These are phyloP conservation scores for Malus sieversii DNA, from an alignment of 306 rosid genomes.

Conservation along the genomic window DNA sequence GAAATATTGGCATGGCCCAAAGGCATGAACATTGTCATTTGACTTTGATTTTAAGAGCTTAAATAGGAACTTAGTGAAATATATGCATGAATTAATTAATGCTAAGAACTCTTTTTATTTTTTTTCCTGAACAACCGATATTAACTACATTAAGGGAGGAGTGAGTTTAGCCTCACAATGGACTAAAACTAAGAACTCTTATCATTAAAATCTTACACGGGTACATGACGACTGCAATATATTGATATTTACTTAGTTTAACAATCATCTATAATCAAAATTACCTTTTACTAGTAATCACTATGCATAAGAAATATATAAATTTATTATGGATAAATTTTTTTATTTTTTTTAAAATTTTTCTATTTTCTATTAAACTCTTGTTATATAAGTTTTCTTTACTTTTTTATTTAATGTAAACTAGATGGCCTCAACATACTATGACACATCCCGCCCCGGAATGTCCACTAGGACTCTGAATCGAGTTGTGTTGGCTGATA, in stretches of 20 bases:
- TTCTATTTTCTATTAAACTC: no score
- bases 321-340: no score
- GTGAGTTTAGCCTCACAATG: no score
- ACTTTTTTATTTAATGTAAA: no score
- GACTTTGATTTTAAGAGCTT: background rate
- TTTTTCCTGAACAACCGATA: no score
- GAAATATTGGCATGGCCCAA: background rate
- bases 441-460: no score
- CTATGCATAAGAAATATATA: background rate
- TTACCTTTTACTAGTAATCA: background rate
- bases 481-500: no score
- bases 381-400: no score
- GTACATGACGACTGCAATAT: background rate
- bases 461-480: no score
- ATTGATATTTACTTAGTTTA: background rate
- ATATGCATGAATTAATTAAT: background rate
- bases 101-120: background rate
- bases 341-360: no score
- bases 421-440: no score
- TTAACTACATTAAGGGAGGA: no score
- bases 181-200: background rate
- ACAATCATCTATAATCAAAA: background rate
- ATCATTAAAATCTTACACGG: background rate
- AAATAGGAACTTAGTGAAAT: background rate
- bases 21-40: background rate